phyloP scores from a whole-genome alignment of 306 rosid genomes.

The Prosopis cineraria region DNA sequence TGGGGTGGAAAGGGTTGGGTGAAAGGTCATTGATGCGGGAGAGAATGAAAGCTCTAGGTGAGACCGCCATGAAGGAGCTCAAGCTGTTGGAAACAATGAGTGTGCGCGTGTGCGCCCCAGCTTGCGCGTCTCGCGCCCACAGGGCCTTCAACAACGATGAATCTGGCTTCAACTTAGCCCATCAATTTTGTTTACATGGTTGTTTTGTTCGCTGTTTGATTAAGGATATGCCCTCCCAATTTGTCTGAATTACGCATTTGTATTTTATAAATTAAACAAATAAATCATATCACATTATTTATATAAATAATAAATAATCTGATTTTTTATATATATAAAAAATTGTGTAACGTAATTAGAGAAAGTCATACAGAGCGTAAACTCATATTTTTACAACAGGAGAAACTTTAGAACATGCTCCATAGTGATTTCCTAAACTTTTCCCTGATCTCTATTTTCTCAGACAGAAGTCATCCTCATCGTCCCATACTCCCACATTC shows the following conservation, averaged over 20 bases:
- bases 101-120: neutral
- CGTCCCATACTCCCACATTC: neutral
- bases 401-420: no score
- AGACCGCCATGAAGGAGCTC: constrained; percentile 59
- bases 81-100: neutral
- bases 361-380: no score
- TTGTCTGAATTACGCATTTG: neutral
- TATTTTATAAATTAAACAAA: no score
- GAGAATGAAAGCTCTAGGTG: constrained; percentile 61
- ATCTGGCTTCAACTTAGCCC: constrained; percentile 9
- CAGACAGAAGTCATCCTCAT: neutral
- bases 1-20: constrained; percentile 46
- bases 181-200: neutral
- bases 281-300: no score
- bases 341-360: no score
- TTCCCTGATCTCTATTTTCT: no score
- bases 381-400: no score
- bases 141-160: neutral
- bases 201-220: neutral
- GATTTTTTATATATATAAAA: no score
- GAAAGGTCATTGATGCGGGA: constrained; percentile 59
- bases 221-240: neutral
- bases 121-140: neutral
- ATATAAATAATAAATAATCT: no score
- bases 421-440: no score